Conservation (phyloP, 129 eudicot species). For the Escallonia herrerae region DNA sequence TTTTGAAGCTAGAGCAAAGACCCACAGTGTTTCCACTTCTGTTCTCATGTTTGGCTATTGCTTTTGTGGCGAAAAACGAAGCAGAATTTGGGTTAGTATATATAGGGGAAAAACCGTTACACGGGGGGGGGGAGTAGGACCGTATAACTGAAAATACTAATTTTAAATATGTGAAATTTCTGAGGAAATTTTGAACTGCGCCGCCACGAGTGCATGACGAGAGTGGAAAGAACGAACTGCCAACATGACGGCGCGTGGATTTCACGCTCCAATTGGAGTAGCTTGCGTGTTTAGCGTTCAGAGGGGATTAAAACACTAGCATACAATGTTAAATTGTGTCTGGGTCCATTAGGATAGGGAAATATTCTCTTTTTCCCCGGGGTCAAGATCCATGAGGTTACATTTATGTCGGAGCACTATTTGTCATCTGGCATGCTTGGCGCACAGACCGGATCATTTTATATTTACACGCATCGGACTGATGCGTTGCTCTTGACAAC, state of each 20-base stretch:
- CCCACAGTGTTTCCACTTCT: constrained; percentile 50
- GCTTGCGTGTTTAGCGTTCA: not conserved
- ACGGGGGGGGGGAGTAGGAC: not conserved
- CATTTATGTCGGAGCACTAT: not conserved
- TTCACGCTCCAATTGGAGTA: not conserved
- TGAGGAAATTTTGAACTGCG: not conserved
- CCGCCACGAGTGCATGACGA: constrained; percentile 18
- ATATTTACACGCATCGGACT: not conserved
- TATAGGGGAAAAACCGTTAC: constrained; percentile 26
- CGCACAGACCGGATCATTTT: no score
- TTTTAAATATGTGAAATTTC: not conserved
- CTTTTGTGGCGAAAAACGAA: not conserved
- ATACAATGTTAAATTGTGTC: constrained; percentile 1
- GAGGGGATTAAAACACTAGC: not conserved
- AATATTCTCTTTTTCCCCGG: not conserved
- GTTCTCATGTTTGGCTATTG: constrained; percentile 35
- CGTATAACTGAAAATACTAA: not conserved
- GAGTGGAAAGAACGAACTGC: not conserved
- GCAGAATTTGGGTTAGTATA: constrained; percentile 10
- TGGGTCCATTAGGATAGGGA: not conserved
- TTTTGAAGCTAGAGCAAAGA: constrained; percentile 63
- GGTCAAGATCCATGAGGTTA: constrained; percentile 1
- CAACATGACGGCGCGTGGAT: not conserved
- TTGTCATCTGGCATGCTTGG: constrained; percentile 8
- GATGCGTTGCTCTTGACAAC: not conserved